Conservation (phyloP, 1,139 yeast species). For the Blastobotrys serpentis region DNA sequence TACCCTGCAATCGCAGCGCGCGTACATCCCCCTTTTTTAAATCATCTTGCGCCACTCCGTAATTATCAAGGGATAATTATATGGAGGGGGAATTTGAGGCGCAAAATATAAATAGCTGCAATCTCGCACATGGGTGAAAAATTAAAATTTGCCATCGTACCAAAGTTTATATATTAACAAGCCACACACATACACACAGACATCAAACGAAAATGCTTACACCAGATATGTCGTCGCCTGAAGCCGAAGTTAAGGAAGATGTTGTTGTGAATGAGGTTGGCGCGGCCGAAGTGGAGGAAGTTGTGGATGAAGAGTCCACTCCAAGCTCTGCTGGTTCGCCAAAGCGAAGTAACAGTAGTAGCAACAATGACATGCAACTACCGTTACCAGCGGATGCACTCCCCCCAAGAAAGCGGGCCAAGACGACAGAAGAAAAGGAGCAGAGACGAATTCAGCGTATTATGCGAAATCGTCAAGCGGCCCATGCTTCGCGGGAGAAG, state of each 20-base stretch:
- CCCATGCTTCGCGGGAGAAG: conserved; percentile 96
- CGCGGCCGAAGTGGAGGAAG: conserved; percentile 3
- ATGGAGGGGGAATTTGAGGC: too few species aligned
- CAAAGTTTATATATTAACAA: too few species aligned
- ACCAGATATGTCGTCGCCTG: conserved; percentile 14
- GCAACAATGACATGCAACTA: conserved; percentile 27
- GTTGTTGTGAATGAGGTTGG: background rate
- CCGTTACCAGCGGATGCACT: conserved; percentile 48
- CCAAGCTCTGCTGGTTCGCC: background rate
- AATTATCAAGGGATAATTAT: conserved; percentile 8
- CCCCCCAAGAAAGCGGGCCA: conserved; percentile 95
- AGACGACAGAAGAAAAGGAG: conserved; percentile 94
- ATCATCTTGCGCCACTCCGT: conserved; percentile 1
- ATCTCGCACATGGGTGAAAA: conserved; percentile 7
- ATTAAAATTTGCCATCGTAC: too few species aligned
- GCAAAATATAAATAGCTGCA: conserved; percentile 7
- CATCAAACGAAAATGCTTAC: conserved; percentile 11
- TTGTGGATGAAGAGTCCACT: conserved; percentile 12
- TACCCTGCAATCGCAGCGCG: background rate
- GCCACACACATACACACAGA: conserved; percentile 9
- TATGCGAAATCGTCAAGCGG: conserved; percentile 91
- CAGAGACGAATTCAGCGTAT: conserved; percentile 92
- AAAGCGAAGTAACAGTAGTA: conserved; percentile 30
- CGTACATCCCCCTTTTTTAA: conserved; percentile 2
- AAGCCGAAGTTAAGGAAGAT: background rate